These are phyloP conservation scores for Elymus sibiricus DNA, from an alignment of 176 grass and related monocot genomes.

Conservation along the genomic window DNA sequence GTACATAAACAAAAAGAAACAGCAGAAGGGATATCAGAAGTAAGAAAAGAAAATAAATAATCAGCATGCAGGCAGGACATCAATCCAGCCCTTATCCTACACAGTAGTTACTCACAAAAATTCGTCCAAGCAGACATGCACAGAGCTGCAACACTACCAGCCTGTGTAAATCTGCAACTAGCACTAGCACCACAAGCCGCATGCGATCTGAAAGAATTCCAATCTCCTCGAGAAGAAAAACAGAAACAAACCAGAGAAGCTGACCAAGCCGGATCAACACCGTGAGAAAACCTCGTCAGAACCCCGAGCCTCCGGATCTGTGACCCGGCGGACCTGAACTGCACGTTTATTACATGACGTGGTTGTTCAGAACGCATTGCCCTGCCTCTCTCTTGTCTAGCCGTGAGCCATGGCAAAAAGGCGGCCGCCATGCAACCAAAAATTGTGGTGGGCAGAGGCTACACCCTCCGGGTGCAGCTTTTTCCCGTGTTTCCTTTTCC, in stretches of 20 bases:
- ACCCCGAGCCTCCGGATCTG: background rate
- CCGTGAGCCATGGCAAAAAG: background rate
- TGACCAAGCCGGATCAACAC: background rate
- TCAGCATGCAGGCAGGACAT: background rate
- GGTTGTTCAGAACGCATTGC: background rate
- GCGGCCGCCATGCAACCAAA: background rate
- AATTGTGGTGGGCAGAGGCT: background rate
- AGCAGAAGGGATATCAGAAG: background rate
- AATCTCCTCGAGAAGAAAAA: background rate
- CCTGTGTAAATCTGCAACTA: constrained; percentile 28
- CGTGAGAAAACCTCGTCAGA: background rate
- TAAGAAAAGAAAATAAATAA: constrained; percentile 8
- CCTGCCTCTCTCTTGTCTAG: background rate
- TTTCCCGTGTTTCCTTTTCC: background rate
- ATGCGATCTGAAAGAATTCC: constrained; percentile 13
- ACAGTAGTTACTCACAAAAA: background rate
- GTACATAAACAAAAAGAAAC: background rate
- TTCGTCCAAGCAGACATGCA: background rate
- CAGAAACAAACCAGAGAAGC: background rate
- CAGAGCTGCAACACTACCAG: constrained; percentile 6
- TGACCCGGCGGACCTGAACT: background rate
- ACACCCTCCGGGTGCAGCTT: background rate
- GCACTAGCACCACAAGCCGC: background rate
- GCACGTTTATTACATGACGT: background rate
- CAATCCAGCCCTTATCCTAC: constrained; percentile 1